These are phyloP conservation scores for Penicillium desertorum DNA, from an alignment of 495 filamentous ascomycete genomes.

Conservation along the genomic window DNA sequence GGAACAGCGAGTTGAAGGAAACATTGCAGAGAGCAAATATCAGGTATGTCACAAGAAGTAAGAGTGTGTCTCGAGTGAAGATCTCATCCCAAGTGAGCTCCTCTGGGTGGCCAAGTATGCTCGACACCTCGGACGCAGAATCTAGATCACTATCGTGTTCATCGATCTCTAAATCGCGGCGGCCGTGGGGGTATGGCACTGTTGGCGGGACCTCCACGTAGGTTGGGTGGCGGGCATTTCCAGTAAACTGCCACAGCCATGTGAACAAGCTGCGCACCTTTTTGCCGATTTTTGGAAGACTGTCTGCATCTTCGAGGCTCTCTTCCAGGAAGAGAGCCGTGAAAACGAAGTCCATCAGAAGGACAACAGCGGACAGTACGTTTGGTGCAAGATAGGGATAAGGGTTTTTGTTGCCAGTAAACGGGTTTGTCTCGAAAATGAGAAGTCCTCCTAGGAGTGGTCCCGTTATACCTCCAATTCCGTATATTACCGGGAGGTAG, in stretches of 20 bases:
- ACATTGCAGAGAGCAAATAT: constrained; percentile 89
- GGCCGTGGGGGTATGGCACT: constrained; percentile 22
- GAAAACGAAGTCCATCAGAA: constrained; percentile 71
- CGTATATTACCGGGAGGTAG: constrained; percentile 91
- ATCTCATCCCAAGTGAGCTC: constrained; percentile 52
- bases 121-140: constrained; percentile 45
- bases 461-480: constrained; percentile 87
- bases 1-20: constrained; percentile 86
- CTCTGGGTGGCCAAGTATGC: constrained; percentile 33
- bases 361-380: constrained; percentile 65
- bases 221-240: constrained; percentile 55
- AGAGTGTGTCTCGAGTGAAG: constrained; percentile 74
- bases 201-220: constrained; percentile 48
- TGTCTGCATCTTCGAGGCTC: constrained; percentile 72
- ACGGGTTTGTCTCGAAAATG: constrained; percentile 58
- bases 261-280: constrained; percentile 59
- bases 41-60: constrained; percentile 77
- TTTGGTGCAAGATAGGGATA: constrained; percentile 90
- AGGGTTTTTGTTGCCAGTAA: constrained; percentile 51
- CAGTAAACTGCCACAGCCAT: constrained; percentile 74
- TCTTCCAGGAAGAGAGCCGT: constrained; percentile 80
- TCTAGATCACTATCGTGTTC: constrained; percentile 46
- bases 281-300: constrained; percentile 59
- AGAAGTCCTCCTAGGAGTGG: constrained; percentile 86
- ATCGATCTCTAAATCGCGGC: constrained; percentile 29